Conservation (phyloP, 1,284 basidiomycete genomes). For the Moesziomyces antarcticus region DNA sequence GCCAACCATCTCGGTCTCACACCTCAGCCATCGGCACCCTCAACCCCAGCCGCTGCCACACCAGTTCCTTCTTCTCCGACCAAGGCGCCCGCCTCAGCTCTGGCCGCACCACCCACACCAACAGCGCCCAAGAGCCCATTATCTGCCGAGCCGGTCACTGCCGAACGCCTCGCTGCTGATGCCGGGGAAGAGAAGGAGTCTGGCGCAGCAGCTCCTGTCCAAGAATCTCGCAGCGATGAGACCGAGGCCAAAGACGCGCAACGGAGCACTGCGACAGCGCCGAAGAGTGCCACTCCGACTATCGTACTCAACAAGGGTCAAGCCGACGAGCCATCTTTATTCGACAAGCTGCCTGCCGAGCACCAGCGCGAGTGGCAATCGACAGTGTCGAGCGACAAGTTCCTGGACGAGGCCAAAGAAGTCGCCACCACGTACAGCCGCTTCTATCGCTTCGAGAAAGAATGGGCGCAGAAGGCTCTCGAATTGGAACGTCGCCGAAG, state of each 20-base stretch:
- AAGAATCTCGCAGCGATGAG: background rate
- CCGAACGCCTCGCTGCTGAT: slow-evolving; percentile 4
- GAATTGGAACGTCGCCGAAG: slow-evolving; percentile 44
- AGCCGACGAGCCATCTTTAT: background rate
- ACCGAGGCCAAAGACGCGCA: background rate
- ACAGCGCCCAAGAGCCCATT: slow-evolving; percentile 33
- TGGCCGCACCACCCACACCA: slow-evolving; percentile 19
- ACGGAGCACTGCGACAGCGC: slow-evolving; percentile 9
- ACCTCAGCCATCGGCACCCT: slow-evolving; percentile 21
- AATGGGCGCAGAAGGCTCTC: slow-evolving; percentile 47
- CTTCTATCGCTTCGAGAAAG: slow-evolving; percentile 48
- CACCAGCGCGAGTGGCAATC: slow-evolving; percentile 18
- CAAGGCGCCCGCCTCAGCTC: slow-evolving; percentile 15
- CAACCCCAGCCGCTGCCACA: slow-evolving; percentile 19
- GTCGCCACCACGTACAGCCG: slow-evolving; percentile 35
- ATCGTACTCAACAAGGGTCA: slow-evolving; percentile 21
- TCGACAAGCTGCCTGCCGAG: slow-evolving; percentile 5
- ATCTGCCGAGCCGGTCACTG: slow-evolving; percentile 20
- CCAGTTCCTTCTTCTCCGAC: slow-evolving; percentile 22
- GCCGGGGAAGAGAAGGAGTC: background rate
- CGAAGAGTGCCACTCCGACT: slow-evolving; percentile 10
- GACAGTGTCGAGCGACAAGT: slow-evolving; percentile 8
- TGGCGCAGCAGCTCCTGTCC: background rate
- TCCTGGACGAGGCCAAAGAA: slow-evolving; percentile 35
- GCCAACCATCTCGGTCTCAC: slow-evolving; percentile 37